A percentile compares a stretch with the other conserved stretches of the same genome.
Conservation (phyloP, 179 eudicot genomes). For the Vitellaria paradoxa region DNA sequence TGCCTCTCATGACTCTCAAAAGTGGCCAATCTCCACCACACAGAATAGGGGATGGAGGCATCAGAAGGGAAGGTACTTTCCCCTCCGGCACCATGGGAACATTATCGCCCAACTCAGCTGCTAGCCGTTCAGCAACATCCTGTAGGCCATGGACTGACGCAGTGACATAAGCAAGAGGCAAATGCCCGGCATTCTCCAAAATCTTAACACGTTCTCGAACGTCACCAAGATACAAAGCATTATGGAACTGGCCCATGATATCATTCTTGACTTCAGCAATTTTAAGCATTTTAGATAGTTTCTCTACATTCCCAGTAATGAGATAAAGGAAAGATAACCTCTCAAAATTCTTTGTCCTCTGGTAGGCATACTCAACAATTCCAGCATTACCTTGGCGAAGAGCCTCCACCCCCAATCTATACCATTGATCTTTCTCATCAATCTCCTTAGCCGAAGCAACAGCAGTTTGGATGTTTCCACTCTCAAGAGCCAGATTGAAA, state of each 20-base stretch:
- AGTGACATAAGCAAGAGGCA: conserved; percentile 79
- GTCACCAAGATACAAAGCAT: conserved; percentile 84
- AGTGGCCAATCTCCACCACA: conserved; percentile 86
- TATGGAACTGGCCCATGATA: conserved; percentile 93
- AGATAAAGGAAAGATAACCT: conserved; percentile 85
- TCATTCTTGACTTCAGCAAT: conserved; percentile 85
- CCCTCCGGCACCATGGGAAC: conserved; percentile 64
- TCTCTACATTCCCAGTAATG: conserved; percentile 77
- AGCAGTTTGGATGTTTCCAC: conserved; percentile 86
- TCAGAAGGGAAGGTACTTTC: conserved; percentile 60
- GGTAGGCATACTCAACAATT: conserved; percentile 90
- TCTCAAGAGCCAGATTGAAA: conserved; percentile 83
- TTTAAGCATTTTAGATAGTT: conserved; percentile 78
- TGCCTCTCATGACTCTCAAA: conserved; percentile 74
- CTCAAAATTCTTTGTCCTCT: conserved; percentile 87
- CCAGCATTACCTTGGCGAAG: conserved; percentile 96
- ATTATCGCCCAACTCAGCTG: conserved; percentile 63
- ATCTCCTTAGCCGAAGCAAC: conserved; percentile 93
- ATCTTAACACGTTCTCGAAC: conserved; percentile 79
- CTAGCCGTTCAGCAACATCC: conserved; percentile 57
- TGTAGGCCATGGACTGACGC: conserved; percentile 72
- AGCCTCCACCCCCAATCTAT: conserved; percentile 90
- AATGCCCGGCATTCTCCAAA: conserved; percentile 70
- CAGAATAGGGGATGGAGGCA: conserved; percentile 66
- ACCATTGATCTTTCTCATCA: conserved; percentile 91